Base-by-base conservation (phyloP, 768 basidiomycete species). In the Flagelloscypha sp. region DNA sequence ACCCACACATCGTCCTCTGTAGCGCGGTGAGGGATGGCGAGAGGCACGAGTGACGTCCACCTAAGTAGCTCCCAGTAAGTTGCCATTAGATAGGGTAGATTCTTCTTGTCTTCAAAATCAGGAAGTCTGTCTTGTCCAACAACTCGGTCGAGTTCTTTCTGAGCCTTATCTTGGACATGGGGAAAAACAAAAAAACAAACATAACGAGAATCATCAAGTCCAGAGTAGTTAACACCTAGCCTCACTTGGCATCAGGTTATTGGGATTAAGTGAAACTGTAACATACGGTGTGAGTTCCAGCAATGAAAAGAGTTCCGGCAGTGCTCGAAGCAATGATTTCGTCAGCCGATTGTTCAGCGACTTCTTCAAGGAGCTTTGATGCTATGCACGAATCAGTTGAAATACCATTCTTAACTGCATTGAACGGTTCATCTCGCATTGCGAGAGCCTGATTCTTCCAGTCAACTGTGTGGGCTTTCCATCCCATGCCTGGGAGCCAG, bases 401-500 rank as follows among this genome's bases (percentile, higher is more conserved):
- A 54, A 33, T n/a, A 60, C 58, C 38, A 58, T 22, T 17, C 24
- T 53, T 49, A 5, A 54, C 52, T 8, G 49, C 43, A 8, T 16
- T 13, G 25, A 58, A 60, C 1, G 58, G 56, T 11, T 46, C 46
- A 13, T 58, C 52, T 27, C 50, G 47, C 56, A 60, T 60, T 21
- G 54, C 52, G 7, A 48, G 30, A 17, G 54, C 49, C 13, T 43
- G 46, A 29, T 34, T 47, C 23, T 50, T 53, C 55, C 59, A 57
- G 17, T 42, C 27, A 13, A 46, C 46, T 8, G 59, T 59, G 32
- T 53, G 55, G 31, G 44, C 48, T 37, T 59, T 47, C 29, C 59
- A 59, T 17, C 58, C 49, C 10, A 56, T 54, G 2, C 58, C 59
- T 11, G 59, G 59, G 2, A 59, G 6, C 58, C 58, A 59, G 17